Evolutionary conservation across 2,329 filamentous ascomycete species (phyloP), one percentile per base, ranked within the genome.

Genomic region (Laburnicola sp.): DNA sequence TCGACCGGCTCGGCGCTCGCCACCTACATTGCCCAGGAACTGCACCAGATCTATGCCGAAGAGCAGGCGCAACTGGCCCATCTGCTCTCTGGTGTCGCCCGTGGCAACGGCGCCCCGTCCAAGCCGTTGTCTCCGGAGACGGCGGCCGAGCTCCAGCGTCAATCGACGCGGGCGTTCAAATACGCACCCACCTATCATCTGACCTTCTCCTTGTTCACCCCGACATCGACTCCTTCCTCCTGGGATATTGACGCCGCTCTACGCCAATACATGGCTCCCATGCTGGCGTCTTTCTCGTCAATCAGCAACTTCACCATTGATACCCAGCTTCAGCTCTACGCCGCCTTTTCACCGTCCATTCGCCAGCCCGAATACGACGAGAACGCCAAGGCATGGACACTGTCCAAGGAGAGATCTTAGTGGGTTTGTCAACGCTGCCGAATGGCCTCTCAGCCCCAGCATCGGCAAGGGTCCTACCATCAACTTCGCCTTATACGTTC

Each of bases 291-390:
- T 25, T 82, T 97, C 26, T 83, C 85, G 0, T 81, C 87, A 0
- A 95, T 97, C 59, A 94, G 92, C 77, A 93, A 95, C 70, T 97
- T 99, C 66, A 96, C 92, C 10, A 87, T 97, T 43, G 92, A 97
- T 68, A 96, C 91, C 0, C 94, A 99, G 74, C 89, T 99, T 2
- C 94, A 99, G 74, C 82, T 97, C 0, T 97, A 96, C 68, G 93
- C 94, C 4, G 78, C 78, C 2, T 83, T 86, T 55, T 83, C 85
- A 1, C 83, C 84, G 0, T 85, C 83, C 2, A 80, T 86, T 16
- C 81, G 78, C 5, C 74, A 76, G 3, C 85, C 85, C 0, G 76
- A 80, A 40, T 83, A 78, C 51, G 78, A 84, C 48, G 73, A 78
- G 23, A 51, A 69, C 0, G 72, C 72, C n/a, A 75, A 86, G 23